These are phyloP conservation scores for Paramecium biaurelia DNA, from an alignment of 73 alveolate genomes.

Conservation along the genomic window DNA sequence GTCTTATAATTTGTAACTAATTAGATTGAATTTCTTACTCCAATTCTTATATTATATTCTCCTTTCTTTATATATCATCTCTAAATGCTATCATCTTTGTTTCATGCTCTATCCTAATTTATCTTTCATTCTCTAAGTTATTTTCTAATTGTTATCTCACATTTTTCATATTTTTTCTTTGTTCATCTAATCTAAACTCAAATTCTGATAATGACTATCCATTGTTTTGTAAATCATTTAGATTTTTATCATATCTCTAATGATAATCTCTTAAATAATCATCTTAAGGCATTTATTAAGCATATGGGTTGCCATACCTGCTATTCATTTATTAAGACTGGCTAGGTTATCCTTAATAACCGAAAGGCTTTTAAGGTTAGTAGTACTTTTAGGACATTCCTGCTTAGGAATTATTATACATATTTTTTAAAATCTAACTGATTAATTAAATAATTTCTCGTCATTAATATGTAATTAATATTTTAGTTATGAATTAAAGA, in stretches of 20 bases:
- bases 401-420: not conserved
- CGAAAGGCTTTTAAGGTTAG: not conserved
- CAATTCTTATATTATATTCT: not conserved
- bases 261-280: not conserved
- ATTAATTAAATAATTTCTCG: not conserved
- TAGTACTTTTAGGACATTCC: constrained; percentile 16
- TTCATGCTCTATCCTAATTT: constrained; percentile 4
- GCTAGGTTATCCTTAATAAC: not conserved
- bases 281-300: not conserved
- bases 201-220: not conserved
- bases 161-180: constrained; percentile 15
- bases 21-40: not conserved
- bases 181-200: constrained; percentile 23
- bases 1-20: not conserved
- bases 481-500: not conserved
- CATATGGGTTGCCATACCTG: constrained; percentile 17
- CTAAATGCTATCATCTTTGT: not conserved
- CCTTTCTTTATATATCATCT: not conserved
- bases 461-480: not conserved
- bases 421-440: constrained; percentile 9
- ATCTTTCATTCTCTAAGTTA: not conserved
- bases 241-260: not conserved
- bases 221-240: not conserved
- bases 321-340: not conserved
- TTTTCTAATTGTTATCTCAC: not conserved